Evolutionary conservation across 2,329 filamentous ascomycete genomes (phyloP), one percentile per base, ranked within the genome.

Genomic region (Trichophyton schoenleinii): DNA sequence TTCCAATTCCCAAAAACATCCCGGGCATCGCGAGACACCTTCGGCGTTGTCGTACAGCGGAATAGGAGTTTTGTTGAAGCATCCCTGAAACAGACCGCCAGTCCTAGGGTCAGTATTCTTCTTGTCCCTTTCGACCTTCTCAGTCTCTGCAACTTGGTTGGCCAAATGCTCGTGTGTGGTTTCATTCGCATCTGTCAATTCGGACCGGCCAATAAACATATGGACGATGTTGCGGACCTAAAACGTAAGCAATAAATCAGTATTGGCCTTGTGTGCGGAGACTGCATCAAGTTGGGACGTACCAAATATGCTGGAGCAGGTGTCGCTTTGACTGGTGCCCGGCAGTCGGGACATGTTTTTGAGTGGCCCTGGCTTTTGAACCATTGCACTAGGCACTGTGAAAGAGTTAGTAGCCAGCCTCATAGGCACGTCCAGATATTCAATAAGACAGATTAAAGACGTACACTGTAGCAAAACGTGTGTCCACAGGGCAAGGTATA

Each of bases 331-430:
- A 87, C 81, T 41, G 77, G 73, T 2, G 81, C 76, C 63, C 86
- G 80, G 69, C 86, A 88, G 70, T 87, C 84, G 15, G 86, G 86
- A 71, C 86, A 88, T 67, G 84, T 85, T 70, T 85, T 86, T 67
- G 81, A 83, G 49, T 73, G 74, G 68, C 75, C 80, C 66, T 81
- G 78, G 67, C 72, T 77, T 42, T 71, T 70, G 68, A 82, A 83
- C 79, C 80, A 82, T 63, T 79, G 80, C 66, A 78, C 78, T 49
- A 83, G 74, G 67, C 83, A 83, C 81, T 83, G 70, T 31, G 64
- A 25, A n/a, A 15, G 13, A 38, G 2, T 46, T 34, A 44, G 60
- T 11, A 44, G 9, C 13, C 9, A 44, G 13, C 9, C 34, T 41
- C 13, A 11, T 7, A 4, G 7, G 6, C 22, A 11, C 3, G 20